Base-by-base conservation (phyloP, 176 grass and related monocot genomes). In the Bonia amplexicaulis region DNA sequence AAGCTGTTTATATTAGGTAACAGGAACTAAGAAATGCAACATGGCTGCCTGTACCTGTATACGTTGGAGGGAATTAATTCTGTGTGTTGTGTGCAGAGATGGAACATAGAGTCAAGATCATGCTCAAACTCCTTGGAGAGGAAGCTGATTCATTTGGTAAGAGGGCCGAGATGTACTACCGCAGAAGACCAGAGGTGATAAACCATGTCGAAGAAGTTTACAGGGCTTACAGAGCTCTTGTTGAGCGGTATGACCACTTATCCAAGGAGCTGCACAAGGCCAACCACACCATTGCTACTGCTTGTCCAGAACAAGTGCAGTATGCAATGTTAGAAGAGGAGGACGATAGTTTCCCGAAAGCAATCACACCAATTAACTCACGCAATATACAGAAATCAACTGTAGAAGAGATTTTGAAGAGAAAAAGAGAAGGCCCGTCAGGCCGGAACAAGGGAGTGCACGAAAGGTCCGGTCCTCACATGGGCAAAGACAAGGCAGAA, bases 221-320 rank as follows among this genome's bases (percentile, higher is more conserved):
- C 86, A 87, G 89, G 27, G 88, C 93, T 35, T 98, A 98, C 85
- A 78, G 91, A 57, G 89, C 95, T 45, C 89, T 98, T n/a, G 95
- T 92, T 1, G 93, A 95, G 52, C 89, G 89, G 35, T 98, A 92
- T 16, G 93, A 98, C 59, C 90, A 93, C 72, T 47, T 94, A 71
- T 94, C 95, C 70, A 91, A 87, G 55, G 92, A 94, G 92, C 81
- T 92, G 11, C 92, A 92, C 9, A 94, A 94, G 90, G 92, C 92
- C 71, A 94, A 94, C 66, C 92, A 94, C 84, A 94, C 87, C 39
- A 94, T 94, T 27, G 92, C 87, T 44, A 84, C 92, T 17, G 87
- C 92, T 4, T 94, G 90, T 80, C 92, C 92, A 1, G 87, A 94
- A 23, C 64, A 94, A 77, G 90, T 91, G 27, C 90, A 92, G 26